Percentiles rank a stretch among this genome's conserved stretches.
Evolutionary conservation across 163 green algal genomes (phyloP).

Genomic region (Scenedesmus sp.): DNA sequence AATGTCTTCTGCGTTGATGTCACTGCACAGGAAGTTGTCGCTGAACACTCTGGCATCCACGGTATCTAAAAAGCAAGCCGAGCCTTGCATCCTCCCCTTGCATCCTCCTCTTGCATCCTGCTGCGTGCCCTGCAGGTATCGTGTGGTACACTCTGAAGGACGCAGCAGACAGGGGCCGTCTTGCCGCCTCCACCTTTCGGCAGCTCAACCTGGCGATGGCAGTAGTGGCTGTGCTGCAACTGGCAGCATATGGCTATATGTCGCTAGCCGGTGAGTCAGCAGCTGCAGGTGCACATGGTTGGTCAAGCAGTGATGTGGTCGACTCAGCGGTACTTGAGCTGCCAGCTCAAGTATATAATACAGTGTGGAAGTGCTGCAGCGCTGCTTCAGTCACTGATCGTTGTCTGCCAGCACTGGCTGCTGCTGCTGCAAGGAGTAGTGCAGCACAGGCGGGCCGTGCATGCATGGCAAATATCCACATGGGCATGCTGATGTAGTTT

Average conservation of each 20-base stretch:
- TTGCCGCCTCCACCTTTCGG: conserved; percentile 38
- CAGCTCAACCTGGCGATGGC: conserved; percentile 34
- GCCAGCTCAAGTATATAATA: too few relatives aligned
- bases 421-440: not conserved
- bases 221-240: conserved; percentile 10
- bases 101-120: not conserved
- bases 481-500: too few relatives aligned
- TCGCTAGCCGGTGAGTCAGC: not conserved
- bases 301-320: too few relatives aligned
- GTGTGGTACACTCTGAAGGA: conserved; percentile 43
- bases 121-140: not conserved
- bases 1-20: too few relatives aligned
- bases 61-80: too few relatives aligned
- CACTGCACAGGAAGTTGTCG: too few relatives aligned
- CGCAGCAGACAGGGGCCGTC: conserved; percentile 42
- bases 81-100: not conserved
- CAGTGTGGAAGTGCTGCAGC: too few relatives aligned
- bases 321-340: too few relatives aligned
- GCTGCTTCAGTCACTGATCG: too few relatives aligned
- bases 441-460: not conserved
- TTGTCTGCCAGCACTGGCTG: not conserved
- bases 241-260: conserved; percentile 2
- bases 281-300: not conserved
- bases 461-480: not conserved
- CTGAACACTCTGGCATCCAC: too few relatives aligned